Evolutionary conservation across 805 yeast genomes (phyloP).

Genomic region (Myxozyma geophila): DNA sequence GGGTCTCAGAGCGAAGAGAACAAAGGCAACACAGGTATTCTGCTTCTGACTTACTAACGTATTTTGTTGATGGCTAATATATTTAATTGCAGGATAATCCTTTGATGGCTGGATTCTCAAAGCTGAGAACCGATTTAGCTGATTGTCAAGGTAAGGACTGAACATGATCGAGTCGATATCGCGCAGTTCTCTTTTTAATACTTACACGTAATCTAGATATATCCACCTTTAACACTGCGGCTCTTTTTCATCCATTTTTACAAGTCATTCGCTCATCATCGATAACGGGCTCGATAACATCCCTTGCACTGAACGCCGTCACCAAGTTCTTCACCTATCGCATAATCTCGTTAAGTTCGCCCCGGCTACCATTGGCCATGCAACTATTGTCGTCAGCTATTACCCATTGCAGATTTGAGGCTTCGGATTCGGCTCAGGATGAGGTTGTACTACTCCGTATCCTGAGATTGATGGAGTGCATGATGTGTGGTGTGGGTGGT

Average conservation of each 20-base stretch:
- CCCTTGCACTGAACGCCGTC: constrained; percentile 75
- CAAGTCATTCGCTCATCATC: constrained; percentile 80
- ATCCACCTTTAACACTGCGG: constrained; percentile 66
- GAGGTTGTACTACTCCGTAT: constrained; percentile 89
- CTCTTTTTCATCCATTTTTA: constrained; percentile 84
- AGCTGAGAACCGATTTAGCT: constrained; percentile 70
- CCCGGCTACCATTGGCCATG: constrained; percentile 60
- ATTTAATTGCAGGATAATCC: constrained; percentile 25
- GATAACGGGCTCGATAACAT: constrained; percentile 84
- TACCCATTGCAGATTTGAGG: constrained; percentile 94
- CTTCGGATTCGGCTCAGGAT: constrained; percentile 88
- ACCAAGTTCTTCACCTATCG: constrained; percentile 72
- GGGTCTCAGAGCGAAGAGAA: constrained; percentile 40
- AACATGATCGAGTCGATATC: background rate
- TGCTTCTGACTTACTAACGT: too few species aligned
- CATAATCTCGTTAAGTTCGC: constrained; percentile 61
- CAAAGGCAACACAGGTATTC: constrained; percentile 29
- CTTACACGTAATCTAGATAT: constrained; percentile 44
- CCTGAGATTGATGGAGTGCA: constrained; percentile 68
- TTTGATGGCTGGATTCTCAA: constrained; percentile 62
- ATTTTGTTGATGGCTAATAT: background rate
- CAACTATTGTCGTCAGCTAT: constrained; percentile 73
- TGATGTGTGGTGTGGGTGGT: constrained; percentile 69
- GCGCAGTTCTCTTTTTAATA: background rate
- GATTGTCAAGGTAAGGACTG: constrained; percentile 48